These are phyloP conservation scores for Ophiostoma novo-ulmi DNA, from an alignment of 2,329 filamentous ascomycete species.

Conservation along the genomic window DNA sequence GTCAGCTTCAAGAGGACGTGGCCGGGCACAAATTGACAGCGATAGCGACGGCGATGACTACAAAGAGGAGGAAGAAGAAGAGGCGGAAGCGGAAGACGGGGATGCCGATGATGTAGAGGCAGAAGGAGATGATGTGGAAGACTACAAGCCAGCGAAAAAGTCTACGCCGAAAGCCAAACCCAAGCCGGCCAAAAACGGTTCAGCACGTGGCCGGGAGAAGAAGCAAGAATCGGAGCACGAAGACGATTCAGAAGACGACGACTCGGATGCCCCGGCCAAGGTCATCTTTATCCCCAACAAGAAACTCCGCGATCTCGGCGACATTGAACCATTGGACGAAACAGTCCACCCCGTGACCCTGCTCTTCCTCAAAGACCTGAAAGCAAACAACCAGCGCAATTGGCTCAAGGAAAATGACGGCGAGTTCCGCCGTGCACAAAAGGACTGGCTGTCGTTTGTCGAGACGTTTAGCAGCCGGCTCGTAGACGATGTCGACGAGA, in stretches of 20 bases:
- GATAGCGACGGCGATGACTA: constrained; percentile 29
- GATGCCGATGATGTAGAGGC: constrained; percentile 29
- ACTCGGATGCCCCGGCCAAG: constrained; percentile 36
- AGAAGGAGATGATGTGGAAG: constrained; percentile 26
- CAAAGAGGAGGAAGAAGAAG: constrained; percentile 29
- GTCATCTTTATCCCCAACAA: constrained; percentile 42
- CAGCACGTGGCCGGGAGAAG: neutral
- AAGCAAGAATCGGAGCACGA: constrained; percentile 19
- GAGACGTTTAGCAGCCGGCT: constrained; percentile 66
- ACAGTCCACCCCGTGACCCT: constrained; percentile 55
- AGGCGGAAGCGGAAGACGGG: constrained; percentile 27
- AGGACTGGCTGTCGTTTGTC: constrained; percentile 77
- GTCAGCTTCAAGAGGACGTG: neutral
- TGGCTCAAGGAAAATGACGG: constrained; percentile 69
- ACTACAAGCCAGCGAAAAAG: constrained; percentile 24
- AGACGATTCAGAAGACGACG: constrained; percentile 36
- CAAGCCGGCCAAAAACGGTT: constrained; percentile 24
- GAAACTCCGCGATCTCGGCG: constrained; percentile 39
- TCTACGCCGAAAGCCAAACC: constrained; percentile 19
- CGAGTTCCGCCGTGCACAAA: constrained; percentile 71
- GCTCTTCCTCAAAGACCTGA: constrained; percentile 54
- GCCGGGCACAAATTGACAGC: constrained; percentile 25
- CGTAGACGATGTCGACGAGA: constrained; percentile 62
- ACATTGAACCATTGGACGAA: constrained; percentile 47
- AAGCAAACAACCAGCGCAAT: constrained; percentile 52